Conservation (phyloP, 129 eudicot genomes). For the Artemisia tridentata region DNA sequence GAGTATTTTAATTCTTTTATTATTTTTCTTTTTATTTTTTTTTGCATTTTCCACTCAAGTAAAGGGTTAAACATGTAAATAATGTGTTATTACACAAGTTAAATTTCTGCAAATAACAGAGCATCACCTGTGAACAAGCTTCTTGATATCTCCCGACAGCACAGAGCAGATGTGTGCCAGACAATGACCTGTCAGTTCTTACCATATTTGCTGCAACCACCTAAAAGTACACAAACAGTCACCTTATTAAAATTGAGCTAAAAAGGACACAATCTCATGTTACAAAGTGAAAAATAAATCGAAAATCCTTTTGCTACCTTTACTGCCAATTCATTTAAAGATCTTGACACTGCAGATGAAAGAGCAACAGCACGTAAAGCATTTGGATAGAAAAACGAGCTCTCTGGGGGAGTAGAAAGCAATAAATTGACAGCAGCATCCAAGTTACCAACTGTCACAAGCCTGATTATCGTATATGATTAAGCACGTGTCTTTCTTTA, state of each 20-base stretch:
- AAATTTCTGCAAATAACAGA: not conserved
- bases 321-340: constrained; percentile 89
- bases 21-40: not conserved
- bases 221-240: constrained; percentile 32
- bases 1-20: not conserved
- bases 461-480: constrained; percentile 44
- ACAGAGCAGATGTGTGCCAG: constrained; percentile 95
- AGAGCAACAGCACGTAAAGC: constrained; percentile 98
- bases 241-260: constrained; percentile 7
- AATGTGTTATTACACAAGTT: no score
- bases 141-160: constrained; percentile 98
- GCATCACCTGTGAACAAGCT: constrained; percentile 98
- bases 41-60: not conserved
- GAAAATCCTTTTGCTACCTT: constrained; percentile 47
- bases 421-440: constrained; percentile 91
- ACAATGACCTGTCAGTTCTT: constrained; percentile 86
- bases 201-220: constrained; percentile 99
- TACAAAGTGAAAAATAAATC: constrained; percentile 7
- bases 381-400: constrained; percentile 82
- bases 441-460: constrained; percentile 89
- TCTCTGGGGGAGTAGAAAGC: constrained; percentile 95
- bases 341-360: constrained; percentile 86
- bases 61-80: not conserved
- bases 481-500: no score
- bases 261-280: not conserved